Conservation (phyloP, 2,329 filamentous ascomycete genomes). For the Fusarium pseudocircinatum region DNA sequence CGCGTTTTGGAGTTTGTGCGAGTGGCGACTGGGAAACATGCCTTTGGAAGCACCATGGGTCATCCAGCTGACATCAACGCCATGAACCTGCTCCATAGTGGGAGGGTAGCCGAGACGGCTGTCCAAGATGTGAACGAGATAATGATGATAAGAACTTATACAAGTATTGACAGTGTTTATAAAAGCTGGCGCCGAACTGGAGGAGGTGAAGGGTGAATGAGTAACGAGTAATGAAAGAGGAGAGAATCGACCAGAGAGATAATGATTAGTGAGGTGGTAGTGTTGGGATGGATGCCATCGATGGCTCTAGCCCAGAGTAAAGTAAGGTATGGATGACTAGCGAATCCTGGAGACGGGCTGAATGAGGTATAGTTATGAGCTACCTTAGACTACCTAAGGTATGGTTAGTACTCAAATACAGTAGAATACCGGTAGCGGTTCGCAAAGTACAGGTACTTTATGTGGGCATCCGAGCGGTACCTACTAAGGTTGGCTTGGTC, state of each 20-base stretch:
- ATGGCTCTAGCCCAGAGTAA: constrained; percentile 1
- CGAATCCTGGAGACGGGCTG: constrained; percentile 37
- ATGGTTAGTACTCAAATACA: constrained; percentile 1
- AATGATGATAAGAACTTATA: constrained; percentile 13
- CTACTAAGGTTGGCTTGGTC: constrained; percentile 1
- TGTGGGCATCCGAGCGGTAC: constrained; percentile 9
- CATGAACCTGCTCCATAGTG: constrained; percentile 81
- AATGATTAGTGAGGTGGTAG: constrained; percentile 23
- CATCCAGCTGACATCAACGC: constrained; percentile 91
- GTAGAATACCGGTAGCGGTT: constrained; percentile 20
- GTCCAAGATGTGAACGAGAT: constrained; percentile 2
- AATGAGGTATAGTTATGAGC: constrained; percentile 27
- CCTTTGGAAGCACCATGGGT: constrained; percentile 83
- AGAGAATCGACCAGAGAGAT: constrained; percentile 23
- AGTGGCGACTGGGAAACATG: constrained; percentile 55
- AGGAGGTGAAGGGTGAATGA: background rate
- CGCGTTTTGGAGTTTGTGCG: constrained; percentile 21
- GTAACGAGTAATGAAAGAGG: constrained; percentile 11
- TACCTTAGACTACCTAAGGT: background rate
- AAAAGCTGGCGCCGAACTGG: background rate
- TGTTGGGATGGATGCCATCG: constrained; percentile 14
- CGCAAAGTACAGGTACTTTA: constrained; percentile 29
- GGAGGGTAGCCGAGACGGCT: constrained; percentile 22
- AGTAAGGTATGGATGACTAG: constrained; percentile 17
- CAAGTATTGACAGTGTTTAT: background rate